Evolutionary conservation across 345 rosid genomes (phyloP).

Genomic region (Diplotaxis tenuifolia): DNA sequence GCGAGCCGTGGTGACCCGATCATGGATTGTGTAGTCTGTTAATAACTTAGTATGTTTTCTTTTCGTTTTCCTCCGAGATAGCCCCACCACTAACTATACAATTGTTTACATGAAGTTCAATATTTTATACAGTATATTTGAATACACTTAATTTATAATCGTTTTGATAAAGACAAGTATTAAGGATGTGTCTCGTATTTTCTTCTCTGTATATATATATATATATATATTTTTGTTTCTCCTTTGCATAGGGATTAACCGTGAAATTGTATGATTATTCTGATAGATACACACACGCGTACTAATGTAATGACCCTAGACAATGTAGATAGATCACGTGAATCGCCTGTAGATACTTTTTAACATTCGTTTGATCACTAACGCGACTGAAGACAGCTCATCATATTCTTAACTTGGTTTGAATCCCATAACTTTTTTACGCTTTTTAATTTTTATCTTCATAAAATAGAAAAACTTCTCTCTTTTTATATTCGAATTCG

Average conservation of each 20-base stretch:
- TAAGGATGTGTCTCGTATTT: constrained; percentile 14
- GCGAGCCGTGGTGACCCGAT: constrained; percentile 3
- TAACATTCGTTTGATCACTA: constrained; percentile 10
- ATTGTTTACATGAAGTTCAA: neutral
- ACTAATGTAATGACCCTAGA: constrained; percentile 20
- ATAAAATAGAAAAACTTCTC: neutral
- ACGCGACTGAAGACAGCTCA: constrained; percentile 30
- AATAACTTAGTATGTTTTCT: neutral
- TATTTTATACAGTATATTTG: neutral
- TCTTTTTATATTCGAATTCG: constrained; percentile 11
- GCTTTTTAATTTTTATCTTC: neutral
- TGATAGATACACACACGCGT: constrained; percentile 11
- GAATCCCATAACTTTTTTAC: constrained; percentile 14
- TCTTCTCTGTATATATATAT: no score
- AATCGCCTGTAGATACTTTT: constrained; percentile 7
- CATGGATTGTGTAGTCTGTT: neutral
- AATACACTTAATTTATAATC: neutral
- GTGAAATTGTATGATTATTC: neutral
- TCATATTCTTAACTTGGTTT: constrained; percentile 38
- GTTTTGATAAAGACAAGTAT: constrained; percentile 13
- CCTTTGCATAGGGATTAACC: constrained; percentile 23
- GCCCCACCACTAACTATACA: neutral
- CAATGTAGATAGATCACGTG: no score
- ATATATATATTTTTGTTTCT: no score
- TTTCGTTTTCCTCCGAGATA: neutral